Conservation (phyloP, 169 alveolate species). For the Toxoplasma gondii region DNA sequence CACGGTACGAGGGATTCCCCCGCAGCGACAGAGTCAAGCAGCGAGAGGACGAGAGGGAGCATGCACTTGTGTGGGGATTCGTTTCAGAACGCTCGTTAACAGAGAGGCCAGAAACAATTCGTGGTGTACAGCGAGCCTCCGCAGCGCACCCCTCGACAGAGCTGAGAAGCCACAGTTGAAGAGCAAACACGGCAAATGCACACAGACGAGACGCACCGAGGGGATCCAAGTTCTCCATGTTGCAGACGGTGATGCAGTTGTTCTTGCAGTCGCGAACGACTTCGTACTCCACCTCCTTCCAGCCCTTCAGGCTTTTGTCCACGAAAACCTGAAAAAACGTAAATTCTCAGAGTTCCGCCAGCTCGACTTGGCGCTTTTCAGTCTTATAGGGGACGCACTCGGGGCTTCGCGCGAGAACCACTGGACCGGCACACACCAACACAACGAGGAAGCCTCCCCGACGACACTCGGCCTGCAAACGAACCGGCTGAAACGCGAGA, state of each 20-base stretch:
- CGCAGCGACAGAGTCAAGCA: too few relatives aligned
- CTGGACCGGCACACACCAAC: neutral
- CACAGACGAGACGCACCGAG: slow-evolving; percentile 73
- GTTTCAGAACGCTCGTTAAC: too few relatives aligned
- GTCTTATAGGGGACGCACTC: neutral
- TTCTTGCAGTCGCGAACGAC: slow-evolving; percentile 87
- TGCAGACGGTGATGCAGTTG: slow-evolving; percentile 89
- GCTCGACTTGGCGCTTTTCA: neutral
- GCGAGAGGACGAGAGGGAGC: too few relatives aligned
- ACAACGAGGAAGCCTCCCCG: neutral
- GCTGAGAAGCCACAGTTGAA: too few relatives aligned
- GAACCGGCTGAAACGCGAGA: too few relatives aligned
- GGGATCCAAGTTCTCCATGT: slow-evolving; percentile 92
- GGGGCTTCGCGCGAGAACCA: neutral
- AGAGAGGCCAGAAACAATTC: too few relatives aligned
- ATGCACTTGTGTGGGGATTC: too few relatives aligned
- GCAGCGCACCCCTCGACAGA: too few relatives aligned
- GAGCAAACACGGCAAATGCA: too few relatives aligned
- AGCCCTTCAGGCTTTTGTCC: slow-evolving; percentile 88
- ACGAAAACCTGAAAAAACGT: slow-evolving; percentile 78
- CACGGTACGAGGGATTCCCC: too few relatives aligned
- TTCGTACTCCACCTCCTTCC: slow-evolving; percentile 91
- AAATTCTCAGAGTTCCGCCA: neutral
- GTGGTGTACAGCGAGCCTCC: too few relatives aligned
- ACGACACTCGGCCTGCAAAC: too few relatives aligned